phyloP scores from a whole-genome alignment of 163 green algal genomes.

The Scenedesmus sp. region DNA sequence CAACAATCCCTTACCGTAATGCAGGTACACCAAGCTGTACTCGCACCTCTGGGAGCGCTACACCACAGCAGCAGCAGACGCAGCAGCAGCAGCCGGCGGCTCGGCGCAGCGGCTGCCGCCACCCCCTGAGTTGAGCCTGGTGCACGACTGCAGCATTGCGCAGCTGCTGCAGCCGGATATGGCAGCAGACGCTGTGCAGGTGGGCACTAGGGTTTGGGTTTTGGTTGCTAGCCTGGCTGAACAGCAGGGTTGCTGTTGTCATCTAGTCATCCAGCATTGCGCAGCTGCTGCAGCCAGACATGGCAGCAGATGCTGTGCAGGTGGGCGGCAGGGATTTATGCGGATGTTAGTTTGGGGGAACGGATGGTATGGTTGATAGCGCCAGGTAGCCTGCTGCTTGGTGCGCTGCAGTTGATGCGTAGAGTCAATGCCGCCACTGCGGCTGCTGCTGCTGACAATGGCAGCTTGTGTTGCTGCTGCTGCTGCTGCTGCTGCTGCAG shows the following conservation, averaged over 20 bases:
- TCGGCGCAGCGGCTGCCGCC: background rate
- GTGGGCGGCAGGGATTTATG: background rate
- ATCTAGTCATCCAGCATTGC: conserved; percentile 29
- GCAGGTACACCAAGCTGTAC: conserved; percentile 38
- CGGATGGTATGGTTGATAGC: too few species aligned
- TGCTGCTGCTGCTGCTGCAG: conserved; percentile 8
- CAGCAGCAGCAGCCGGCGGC: conserved; percentile 4
- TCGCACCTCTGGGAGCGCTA: conserved; percentile 18
- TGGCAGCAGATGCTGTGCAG: conserved; percentile 47
- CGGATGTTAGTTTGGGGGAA: background rate
- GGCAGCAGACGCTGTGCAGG: conserved; percentile 47
- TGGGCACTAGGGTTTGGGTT: background rate
- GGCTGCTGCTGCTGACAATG: background rate
- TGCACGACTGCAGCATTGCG: conserved; percentile 59
- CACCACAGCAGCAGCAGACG: background rate
- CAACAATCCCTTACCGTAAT: background rate
- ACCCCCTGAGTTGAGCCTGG: conserved; percentile 56
- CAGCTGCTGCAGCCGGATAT: conserved; percentile 51
- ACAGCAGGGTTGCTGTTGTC: too few species aligned
- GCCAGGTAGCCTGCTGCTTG: too few species aligned
- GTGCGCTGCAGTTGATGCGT: too few species aligned
- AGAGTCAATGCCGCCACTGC: background rate
- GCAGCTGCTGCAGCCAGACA: conserved; percentile 39
- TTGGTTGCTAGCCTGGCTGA: too few species aligned
- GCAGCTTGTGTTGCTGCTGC: background rate